These are phyloP conservation scores for Spathaspora hagerdaliae DNA, from an alignment of 805 yeast species.

Conservation along the genomic window DNA sequence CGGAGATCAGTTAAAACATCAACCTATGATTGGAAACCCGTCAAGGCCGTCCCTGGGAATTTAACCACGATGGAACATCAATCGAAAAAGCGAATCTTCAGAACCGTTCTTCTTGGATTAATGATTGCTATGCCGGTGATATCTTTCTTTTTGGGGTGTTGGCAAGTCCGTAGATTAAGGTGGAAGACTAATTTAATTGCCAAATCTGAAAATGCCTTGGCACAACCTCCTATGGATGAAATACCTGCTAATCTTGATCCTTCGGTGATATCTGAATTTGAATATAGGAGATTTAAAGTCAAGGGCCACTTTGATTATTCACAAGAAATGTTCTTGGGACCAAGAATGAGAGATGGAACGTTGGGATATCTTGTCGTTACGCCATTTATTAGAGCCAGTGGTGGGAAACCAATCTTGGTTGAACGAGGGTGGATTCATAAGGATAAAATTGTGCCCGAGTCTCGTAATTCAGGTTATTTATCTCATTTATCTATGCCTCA, in stretches of 20 bases:
- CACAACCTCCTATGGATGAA: slow-evolving; percentile 61
- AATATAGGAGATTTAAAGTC: slow-evolving; percentile 73
- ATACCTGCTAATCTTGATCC: slow-evolving; percentile 67
- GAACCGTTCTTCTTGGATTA: slow-evolving; percentile 41
- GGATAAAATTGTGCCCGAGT: slow-evolving; percentile 54
- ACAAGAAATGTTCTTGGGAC: slow-evolving; percentile 90
- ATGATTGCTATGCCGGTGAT: slow-evolving; percentile 78
- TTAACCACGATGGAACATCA: slow-evolving; percentile 37
- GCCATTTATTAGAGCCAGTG: slow-evolving; percentile 72
- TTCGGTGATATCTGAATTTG: slow-evolving; percentile 66
- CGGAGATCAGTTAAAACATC: slow-evolving; percentile 49
- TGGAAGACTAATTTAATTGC: slow-evolving; percentile 90
- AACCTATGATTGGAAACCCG: slow-evolving; percentile 81
- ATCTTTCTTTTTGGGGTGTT: slow-evolving; percentile 81
- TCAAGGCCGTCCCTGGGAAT: slow-evolving; percentile 44
- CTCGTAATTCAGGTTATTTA: slow-evolving; percentile 45
- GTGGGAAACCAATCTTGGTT: slow-evolving; percentile 73
- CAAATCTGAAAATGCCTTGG: slow-evolving; percentile 74
- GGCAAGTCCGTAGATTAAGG: slow-evolving; percentile 82
- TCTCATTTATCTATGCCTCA: slow-evolving; percentile 69
- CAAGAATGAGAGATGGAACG: slow-evolving; percentile 62
- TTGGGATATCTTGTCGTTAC: slow-evolving; percentile 79
- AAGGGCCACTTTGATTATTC: slow-evolving; percentile 79
- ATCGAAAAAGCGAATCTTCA: slow-evolving; percentile 31
- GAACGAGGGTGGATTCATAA: slow-evolving; percentile 92